phyloP scores from a whole-genome alignment of 192 early-diverging fungal species.

The Podochytrium sp. region DNA sequence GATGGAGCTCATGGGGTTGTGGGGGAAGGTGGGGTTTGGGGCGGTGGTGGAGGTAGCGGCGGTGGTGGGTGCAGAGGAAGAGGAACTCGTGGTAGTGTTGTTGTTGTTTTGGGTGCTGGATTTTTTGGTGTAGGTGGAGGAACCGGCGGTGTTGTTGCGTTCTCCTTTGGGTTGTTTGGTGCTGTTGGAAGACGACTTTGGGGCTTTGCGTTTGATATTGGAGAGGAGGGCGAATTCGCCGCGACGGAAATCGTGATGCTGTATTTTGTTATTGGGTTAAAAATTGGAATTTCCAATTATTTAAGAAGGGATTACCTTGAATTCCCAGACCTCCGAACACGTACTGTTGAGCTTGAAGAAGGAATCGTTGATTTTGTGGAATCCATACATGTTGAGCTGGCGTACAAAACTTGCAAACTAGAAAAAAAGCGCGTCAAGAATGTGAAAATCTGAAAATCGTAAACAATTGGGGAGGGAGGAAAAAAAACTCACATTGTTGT shows the following conservation, averaged over 20 bases:
- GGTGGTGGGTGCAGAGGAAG: not conserved
- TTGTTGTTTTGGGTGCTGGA: not conserved
- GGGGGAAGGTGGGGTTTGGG: not conserved
- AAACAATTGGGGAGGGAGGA: not conserved
- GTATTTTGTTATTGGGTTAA: not conserved
- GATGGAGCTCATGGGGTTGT: not conserved
- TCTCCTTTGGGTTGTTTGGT: slow-evolving; percentile 14
- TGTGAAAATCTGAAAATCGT: slow-evolving; percentile 25
- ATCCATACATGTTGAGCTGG: slow-evolving; percentile 54
- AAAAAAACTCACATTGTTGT: slow-evolving; percentile 43
- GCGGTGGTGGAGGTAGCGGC: not conserved
- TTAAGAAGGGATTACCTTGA: slow-evolving; percentile 32
- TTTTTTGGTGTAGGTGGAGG: not conserved
- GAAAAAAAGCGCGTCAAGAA: not conserved
- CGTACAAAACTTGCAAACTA: slow-evolving; percentile 50
- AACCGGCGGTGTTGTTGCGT: not conserved
- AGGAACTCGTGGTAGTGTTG: not conserved
- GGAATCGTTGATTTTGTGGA: slow-evolving; percentile 49
- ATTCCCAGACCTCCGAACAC: slow-evolving; percentile 47
- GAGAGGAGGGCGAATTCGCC: slow-evolving; percentile 36
- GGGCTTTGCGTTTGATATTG: slow-evolving; percentile 46
- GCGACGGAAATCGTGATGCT: slow-evolving; percentile 45
- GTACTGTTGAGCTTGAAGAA: slow-evolving; percentile 35
- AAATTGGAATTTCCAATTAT: not conserved
- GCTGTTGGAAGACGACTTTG: slow-evolving; percentile 21